These are phyloP conservation scores for Cylindrotheca fusiformis DNA, from an alignment of 108 stramenopile species.

Conservation along the genomic window DNA sequence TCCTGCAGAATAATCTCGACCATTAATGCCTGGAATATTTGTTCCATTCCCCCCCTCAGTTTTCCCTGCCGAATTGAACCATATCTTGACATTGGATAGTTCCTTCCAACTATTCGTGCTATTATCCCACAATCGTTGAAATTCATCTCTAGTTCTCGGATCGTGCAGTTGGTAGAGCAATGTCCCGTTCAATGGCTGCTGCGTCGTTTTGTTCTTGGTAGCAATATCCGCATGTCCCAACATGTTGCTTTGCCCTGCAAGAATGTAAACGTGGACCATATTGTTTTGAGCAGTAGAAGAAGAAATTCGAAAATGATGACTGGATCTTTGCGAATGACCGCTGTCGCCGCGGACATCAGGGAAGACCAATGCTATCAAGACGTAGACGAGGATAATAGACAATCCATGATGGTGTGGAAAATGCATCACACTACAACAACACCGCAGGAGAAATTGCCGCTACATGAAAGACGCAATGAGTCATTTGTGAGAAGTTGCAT, in stretches of 20 bases:
- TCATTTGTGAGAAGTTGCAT: too few species aligned
- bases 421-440: too few species aligned
- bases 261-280: slow-evolving; percentile 33
- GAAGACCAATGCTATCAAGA: too few species aligned
- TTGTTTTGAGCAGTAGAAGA: too few species aligned
- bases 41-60: slow-evolving; percentile 21
- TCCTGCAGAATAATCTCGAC: not conserved
- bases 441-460: too few species aligned
- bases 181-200: not conserved
- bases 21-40: slow-evolving; percentile 12
- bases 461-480: too few species aligned
- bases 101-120: not conserved
- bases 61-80: not conserved
- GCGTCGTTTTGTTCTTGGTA: not conserved
- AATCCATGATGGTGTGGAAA: too few species aligned
- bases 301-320: too few species aligned
- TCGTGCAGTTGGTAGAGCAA: slow-evolving; percentile 6
- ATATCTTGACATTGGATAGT: not conserved
- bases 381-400: too few species aligned
- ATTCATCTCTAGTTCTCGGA: slow-evolving; percentile 2
- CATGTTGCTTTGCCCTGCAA: slow-evolving; percentile 57
- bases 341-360: too few species aligned
- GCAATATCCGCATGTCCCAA: slow-evolving; percentile 26
- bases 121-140: slow-evolving; percentile 10
- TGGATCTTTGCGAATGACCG: too few species aligned